phyloP scores from a whole-genome alignment of 75 land plant species.

The Selaginella moellendorffii region DNA sequence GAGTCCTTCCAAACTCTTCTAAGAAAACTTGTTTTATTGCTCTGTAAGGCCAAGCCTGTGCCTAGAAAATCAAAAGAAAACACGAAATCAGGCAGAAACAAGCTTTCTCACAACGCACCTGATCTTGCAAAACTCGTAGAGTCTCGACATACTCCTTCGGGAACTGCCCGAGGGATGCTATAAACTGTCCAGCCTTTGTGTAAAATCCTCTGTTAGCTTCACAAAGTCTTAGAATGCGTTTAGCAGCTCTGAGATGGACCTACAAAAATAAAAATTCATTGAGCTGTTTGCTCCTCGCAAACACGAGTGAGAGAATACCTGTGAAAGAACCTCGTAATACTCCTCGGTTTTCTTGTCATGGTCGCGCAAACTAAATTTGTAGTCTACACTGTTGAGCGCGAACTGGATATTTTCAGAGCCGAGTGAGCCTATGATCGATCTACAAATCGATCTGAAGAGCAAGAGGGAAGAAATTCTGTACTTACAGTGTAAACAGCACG shows the following conservation, averaged over 20 bases:
- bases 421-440: too few species aligned
- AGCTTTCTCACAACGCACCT: slow-evolving; percentile 27
- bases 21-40: slow-evolving; percentile 43
- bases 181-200: slow-evolving; percentile 90
- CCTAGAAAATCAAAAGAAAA: slow-evolving; percentile 27
- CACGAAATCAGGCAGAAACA: not conserved
- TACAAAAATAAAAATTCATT: too few species aligned
- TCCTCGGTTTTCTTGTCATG: slow-evolving; percentile 28
- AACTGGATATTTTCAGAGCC: slow-evolving; percentile 18
- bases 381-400: slow-evolving; percentile 30
- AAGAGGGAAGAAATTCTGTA: too few species aligned
- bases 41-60: slow-evolving; percentile 39
- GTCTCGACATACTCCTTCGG: slow-evolving; percentile 68
- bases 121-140: slow-evolving; percentile 71
- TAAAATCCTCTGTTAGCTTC: slow-evolving; percentile 79
- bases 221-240: slow-evolving; percentile 61
- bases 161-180: slow-evolving; percentile 56
- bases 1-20: slow-evolving; percentile 44
- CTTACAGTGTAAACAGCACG: slow-evolving; percentile 36
- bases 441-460: too few species aligned
- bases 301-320: slow-evolving; percentile 17
- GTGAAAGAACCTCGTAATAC: slow-evolving; percentile 18
- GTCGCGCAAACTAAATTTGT: slow-evolving; percentile 26
- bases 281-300: too few species aligned
- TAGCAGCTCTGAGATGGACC: slow-evolving; percentile 85